Evolutionary conservation across 129 eudicot genomes (phyloP), one percentile per base, ranked within the genome.

Genomic region (Chrysanthemum lavandulifolium): DNA sequence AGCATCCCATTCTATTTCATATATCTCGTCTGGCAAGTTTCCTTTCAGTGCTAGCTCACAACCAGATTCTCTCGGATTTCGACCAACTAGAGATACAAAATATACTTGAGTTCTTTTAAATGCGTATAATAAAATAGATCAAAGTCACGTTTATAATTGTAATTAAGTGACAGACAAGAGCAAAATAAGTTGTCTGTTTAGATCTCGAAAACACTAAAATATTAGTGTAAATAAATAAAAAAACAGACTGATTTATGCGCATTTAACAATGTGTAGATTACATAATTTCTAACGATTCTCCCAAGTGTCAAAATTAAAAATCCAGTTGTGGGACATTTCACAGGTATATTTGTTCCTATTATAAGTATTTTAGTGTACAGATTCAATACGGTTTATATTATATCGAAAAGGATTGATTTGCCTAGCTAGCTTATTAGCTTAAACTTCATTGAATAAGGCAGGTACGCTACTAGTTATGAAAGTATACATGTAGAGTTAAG

Each of bases 1-100:
- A 77, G 85, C 53, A 69, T 92, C 98, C 98, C 98, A 92, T 12
- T 86, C 96, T 2, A 85, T 72, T 3, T 85, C 94, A 21, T 92
- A 92, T 7, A 92, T 64, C 45, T 89, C 94, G 8, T 14, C 72
- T 0, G 98, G 98, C 13, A 92, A 72, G 54, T 65, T 47, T 2
- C 85, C 80, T 65, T 82, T 89, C 6, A 89, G 3, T 0, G 96
- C 85, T 18, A 92, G 76, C 52, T 16, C 69, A 13, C 97, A 92
- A 47, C 74, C 78, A 0, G 96, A 88, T 6, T 36, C 67, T 65
- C 93, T 78, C n/a, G 91, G 89, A 64, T 89, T 88, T 60, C 77
- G 53, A 87, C 85, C 1, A 19, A 2, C 74, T 69, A 69, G 19
- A 54, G 3, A 14, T 51, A 51, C 16, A 2, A 36, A 50, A 31